phyloP scores from a whole-genome alignment of 495 filamentous ascomycete species.

The Trichoderma orchidacearum region DNA sequence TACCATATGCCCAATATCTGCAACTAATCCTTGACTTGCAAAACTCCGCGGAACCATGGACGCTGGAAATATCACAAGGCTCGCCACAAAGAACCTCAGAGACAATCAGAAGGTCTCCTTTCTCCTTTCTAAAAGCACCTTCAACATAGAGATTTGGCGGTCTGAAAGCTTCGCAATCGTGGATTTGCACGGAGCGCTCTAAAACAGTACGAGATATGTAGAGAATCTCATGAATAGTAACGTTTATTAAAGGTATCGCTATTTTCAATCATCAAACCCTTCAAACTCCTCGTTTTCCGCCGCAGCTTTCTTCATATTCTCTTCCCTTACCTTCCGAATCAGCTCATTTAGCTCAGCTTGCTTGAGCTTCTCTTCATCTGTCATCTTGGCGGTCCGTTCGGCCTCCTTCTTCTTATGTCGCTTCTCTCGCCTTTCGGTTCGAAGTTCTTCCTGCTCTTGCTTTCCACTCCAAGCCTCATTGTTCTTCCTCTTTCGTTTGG shows the following conservation, averaged over 20 bases:
- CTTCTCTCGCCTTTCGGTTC: constrained; percentile 55
- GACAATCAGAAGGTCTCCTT: too few relatives aligned
- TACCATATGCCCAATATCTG: too few relatives aligned
- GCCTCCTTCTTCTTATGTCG: constrained; percentile 60
- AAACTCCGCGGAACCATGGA: too few relatives aligned
- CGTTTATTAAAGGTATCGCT: neutral
- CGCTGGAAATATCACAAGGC: too few relatives aligned
- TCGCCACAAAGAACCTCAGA: too few relatives aligned
- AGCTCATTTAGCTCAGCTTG: constrained; percentile 57
- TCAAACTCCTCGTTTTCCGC: constrained; percentile 28
- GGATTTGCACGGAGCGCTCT: too few relatives aligned
- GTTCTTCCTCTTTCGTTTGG: constrained; percentile 32
- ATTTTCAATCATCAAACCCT: constrained; percentile 22
- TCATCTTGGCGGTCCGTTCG: constrained; percentile 54
- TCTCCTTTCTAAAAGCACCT: too few relatives aligned
- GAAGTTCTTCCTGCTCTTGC: constrained; percentile 51
- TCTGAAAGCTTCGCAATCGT: too few relatives aligned
- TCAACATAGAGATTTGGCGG: too few relatives aligned
- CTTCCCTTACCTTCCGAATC: constrained; percentile 53
- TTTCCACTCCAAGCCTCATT: constrained; percentile 76
- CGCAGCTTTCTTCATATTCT: constrained; percentile 31
- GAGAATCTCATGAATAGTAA: too few relatives aligned
- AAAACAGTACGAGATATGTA: too few relatives aligned
- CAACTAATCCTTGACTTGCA: too few relatives aligned
- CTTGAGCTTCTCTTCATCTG: constrained; percentile 56